Percentiles rank a stretch among this genome's conserved stretches.
These are phyloP conservation scores for Thielaviopsis punctulata DNA, from an alignment of 2,329 filamentous ascomycete species.

Conservation along the genomic window DNA sequence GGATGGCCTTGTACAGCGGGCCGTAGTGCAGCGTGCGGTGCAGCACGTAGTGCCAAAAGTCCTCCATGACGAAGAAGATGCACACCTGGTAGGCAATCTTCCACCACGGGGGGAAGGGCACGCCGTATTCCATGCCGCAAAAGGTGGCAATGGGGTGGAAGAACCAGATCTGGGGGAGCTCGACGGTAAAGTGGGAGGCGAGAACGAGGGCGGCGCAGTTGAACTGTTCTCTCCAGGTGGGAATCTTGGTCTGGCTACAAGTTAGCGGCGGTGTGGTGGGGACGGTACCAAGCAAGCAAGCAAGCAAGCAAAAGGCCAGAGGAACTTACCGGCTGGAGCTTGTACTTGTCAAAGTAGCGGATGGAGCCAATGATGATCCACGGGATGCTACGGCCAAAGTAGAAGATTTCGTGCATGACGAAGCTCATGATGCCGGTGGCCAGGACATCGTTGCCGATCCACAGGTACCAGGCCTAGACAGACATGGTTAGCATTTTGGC, in stretches of 20 bases:
- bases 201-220: constrained; percentile 86
- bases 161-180: constrained; percentile 96
- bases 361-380: constrained; percentile 87
- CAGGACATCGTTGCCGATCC: constrained; percentile 93
- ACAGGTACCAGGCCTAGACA: constrained; percentile 73
- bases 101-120: constrained; percentile 72
- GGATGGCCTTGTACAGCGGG: constrained; percentile 85
- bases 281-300: too few relatives aligned
- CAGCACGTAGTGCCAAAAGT: constrained; percentile 96
- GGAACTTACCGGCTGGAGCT: constrained; percentile 64
- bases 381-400: constrained; percentile 80
- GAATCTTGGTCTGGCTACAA: constrained; percentile 63
- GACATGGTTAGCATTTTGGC: constrained; percentile 9
- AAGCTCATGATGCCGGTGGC: constrained; percentile 98
- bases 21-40: constrained; percentile 90
- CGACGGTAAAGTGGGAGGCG: constrained; percentile 90
- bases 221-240: constrained; percentile 86
- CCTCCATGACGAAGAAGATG: constrained; percentile 89
- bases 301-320: too few relatives aligned
- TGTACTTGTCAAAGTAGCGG: constrained; percentile 79
- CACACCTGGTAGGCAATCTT: constrained; percentile 85
- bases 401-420: constrained; percentile 80
- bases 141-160: constrained; percentile 94
- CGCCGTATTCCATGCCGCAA: constrained; percentile 72
- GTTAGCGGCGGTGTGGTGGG: too few relatives aligned